These are phyloP conservation scores for Cerioporus squamosus DNA, from an alignment of 1,284 basidiomycete genomes.

Conservation along the genomic window DNA sequence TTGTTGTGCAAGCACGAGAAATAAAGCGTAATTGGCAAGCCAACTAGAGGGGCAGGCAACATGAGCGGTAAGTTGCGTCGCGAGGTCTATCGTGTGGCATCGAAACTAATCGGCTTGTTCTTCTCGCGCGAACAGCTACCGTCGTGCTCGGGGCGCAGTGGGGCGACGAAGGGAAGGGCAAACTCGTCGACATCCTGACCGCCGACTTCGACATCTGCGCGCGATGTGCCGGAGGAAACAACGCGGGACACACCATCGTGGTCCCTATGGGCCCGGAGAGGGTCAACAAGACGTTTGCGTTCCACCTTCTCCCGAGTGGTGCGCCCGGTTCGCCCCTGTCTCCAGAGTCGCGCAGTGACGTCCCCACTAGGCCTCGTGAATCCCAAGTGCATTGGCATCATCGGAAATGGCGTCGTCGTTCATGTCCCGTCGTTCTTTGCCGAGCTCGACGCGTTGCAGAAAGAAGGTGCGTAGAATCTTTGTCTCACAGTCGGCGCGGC, in stretches of 20 bases:
- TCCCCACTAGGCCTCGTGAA: constrained; percentile 83
- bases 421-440: constrained; percentile 95
- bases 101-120: neutral
- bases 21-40: too few species aligned
- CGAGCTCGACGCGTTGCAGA: constrained; percentile 88
- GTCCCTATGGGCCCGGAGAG: constrained; percentile 73
- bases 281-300: constrained; percentile 85
- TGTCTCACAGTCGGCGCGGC: too few species aligned
- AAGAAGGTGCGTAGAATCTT: constrained; percentile 66
- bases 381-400: constrained; percentile 83
- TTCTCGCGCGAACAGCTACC: constrained; percentile 50
- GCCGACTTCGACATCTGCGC: constrained; percentile 93
- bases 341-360: neutral
- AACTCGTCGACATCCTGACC: constrained; percentile 92
- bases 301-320: constrained; percentile 96
- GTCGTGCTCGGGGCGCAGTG: constrained; percentile 90
- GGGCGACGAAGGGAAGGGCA: constrained; percentile 97
- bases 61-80: neutral
- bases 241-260: constrained; percentile 98
- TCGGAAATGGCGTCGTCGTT: constrained; percentile 94
- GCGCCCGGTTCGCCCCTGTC: constrained; percentile 32
- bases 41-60: neutral
- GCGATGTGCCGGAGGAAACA: constrained; percentile 97
- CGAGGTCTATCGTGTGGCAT: neutral
- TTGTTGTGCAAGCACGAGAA: too few species aligned